Evolutionary conservation across 2,329 filamentous ascomycete species (phyloP).

Genomic region (Simplicillium aogashimaense): DNA sequence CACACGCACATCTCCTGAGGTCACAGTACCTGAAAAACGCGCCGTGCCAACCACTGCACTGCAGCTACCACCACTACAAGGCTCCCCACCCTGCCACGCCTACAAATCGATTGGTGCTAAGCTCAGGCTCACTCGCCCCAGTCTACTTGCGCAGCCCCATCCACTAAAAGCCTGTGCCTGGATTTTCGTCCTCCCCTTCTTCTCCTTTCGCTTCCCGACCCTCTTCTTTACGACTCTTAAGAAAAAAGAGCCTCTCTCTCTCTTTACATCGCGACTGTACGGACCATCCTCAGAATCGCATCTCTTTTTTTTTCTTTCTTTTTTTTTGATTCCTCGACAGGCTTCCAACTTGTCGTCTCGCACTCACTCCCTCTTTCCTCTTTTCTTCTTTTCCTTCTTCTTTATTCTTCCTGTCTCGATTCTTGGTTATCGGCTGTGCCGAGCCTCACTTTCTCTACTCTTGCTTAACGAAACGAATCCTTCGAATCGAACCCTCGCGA

Average conservation of each 20-base stretch:
- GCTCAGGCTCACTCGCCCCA: too few species aligned
- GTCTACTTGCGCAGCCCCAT: too few species aligned
- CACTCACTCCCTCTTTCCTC: conserved; percentile 3
- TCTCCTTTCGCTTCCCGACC: too few species aligned
- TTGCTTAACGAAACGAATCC: not conserved
- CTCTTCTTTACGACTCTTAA: too few species aligned
- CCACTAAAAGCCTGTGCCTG: too few species aligned
- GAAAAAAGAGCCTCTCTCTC: not conserved
- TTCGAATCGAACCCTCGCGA: too few species aligned
- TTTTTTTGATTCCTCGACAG: not conserved
- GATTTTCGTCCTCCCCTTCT: too few species aligned
- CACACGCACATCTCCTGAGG: not conserved
- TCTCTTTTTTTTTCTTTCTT: not conserved
- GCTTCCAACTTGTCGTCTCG: not conserved
- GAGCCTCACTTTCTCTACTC: not conserved
- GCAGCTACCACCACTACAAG: not conserved
- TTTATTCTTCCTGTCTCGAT: not conserved
- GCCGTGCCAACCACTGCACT: not conserved
- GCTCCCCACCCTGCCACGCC: not conserved
- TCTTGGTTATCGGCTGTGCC: conserved; percentile 1
- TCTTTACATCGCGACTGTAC: conserved; percentile 1
- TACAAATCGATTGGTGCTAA: too few species aligned
- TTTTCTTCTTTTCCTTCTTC: not conserved
- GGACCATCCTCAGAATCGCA: not conserved
- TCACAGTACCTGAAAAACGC: not conserved